Base-by-base conservation (phyloP, 2,329 filamentous ascomycete species). In the Trichoderma sp. region DNA sequence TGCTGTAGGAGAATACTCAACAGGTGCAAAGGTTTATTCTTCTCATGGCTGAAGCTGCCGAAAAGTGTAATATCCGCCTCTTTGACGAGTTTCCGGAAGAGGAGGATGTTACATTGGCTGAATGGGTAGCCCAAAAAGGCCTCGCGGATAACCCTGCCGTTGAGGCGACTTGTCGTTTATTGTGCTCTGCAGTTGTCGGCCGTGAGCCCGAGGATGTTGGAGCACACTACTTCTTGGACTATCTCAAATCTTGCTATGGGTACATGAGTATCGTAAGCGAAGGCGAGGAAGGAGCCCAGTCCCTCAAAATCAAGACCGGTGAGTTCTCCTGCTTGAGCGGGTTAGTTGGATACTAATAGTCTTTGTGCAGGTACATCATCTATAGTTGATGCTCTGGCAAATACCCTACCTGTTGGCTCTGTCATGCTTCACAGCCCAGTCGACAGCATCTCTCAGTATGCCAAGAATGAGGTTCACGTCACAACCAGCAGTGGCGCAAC, bases 341-440 rank as follows among this genome's bases (percentile, higher is more conserved):
- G 15, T 4, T 4, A 18, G 36, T 43, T 18, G 15, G 15, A 43
- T 43, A 39, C 36, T 39, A 39, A 39, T 0, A 39, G 36, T 6
- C 36, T 43, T 7, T 43, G 36, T 15, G 7, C 15, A 39, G 36
- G 36, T 43, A 43, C 36, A 43, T 43, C 36, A 43, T 43, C 36
- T 4, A 43, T 43, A 43, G 36, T 43, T 18, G 36, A 43, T 43
- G 36, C 36, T 43, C 36, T 43, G 4, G 36, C 36, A 43, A 43
- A 43, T 18, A 43, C 36, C 14, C 15, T 43, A 15, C 39, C 36
- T 71, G 57, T 36, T 72, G 74, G 65, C 72, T 77, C 28, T 75
- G 72, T 47, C 72, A 69, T 6, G 75, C 76, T 6, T 47, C 73
- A 32, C 39, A 73, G 14, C 75, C 74, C 63, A 72, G 67, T 0